Conservation (phyloP, 805 yeast genomes). For the Teunomyces cretensis region DNA sequence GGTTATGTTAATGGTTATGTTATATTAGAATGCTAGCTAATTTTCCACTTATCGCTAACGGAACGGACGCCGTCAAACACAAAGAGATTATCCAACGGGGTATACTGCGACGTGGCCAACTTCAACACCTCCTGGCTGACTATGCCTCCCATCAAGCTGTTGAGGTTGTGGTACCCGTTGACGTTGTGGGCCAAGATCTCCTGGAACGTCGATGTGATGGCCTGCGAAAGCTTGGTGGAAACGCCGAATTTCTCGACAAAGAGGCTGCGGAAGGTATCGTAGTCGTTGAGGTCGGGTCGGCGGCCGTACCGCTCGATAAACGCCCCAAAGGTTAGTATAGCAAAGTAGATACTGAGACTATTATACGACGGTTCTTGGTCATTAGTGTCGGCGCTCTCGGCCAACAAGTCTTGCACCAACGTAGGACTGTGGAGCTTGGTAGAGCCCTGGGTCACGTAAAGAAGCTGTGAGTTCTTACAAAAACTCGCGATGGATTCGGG, state of each 20-base stretch:
- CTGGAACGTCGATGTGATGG: constrained; percentile 18
- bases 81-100: constrained; percentile 69
- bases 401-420: constrained; percentile 14
- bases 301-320: constrained; percentile 16
- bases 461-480: constrained; percentile 58
- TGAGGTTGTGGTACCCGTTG: constrained; percentile 53
- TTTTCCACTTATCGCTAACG: constrained; percentile 42
- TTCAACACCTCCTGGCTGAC: constrained; percentile 84
- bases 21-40: constrained; percentile 11
- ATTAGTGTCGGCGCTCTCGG: constrained; percentile 11
- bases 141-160: constrained; percentile 79
- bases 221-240: constrained; percentile 16
- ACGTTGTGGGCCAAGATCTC: constrained; percentile 41
- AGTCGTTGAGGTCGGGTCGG: constrained; percentile 21
- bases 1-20: no score
- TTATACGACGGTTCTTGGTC: constrained; percentile 11
- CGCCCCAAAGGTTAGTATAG: constrained; percentile 36
- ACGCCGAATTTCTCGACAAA: constrained; percentile 15
- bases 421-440: constrained; percentile 16
- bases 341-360: constrained; percentile 39
- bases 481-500: constrained; percentile 45
- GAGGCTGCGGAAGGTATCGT: constrained; percentile 16
- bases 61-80: constrained; percentile 73
- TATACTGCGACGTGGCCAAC: constrained; percentile 72
- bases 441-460: constrained; percentile 53